Percentiles rank a stretch among this genome's conserved stretches.
These are phyloP conservation scores for Psophocarpus tetragonolobus DNA, from an alignment of 306 rosid species.

Conservation along the genomic window DNA sequence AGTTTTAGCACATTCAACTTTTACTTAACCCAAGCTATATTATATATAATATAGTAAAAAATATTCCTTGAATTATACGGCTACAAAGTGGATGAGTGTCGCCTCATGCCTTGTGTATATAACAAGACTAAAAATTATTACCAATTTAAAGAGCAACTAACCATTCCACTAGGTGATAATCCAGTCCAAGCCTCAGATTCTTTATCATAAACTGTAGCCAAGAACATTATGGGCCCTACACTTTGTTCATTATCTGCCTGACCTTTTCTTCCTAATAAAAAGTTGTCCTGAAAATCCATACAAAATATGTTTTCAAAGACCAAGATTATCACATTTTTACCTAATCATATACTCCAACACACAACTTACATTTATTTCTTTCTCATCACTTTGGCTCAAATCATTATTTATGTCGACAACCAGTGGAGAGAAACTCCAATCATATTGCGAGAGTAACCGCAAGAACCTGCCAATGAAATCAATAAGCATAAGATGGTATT, in stretches of 20 bases:
- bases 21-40: not conserved
- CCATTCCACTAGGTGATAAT: slow-evolving; percentile 66
- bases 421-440: slow-evolving; percentile 81
- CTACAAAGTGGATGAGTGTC: not conserved
- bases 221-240: slow-evolving; percentile 65
- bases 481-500: slow-evolving; percentile 6
- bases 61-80: slow-evolving; percentile 9
- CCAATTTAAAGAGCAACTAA: slow-evolving; percentile 44
- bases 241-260: slow-evolving; percentile 52
- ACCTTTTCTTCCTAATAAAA: slow-evolving; percentile 61
- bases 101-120: not conserved
- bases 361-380: slow-evolving; percentile 76
- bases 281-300: slow-evolving; percentile 64
- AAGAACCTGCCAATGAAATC: slow-evolving; percentile 65
- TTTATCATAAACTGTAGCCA: slow-evolving; percentile 81
- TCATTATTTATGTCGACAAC: slow-evolving; percentile 83
- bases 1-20: not conserved
- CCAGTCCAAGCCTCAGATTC: slow-evolving; percentile 91
- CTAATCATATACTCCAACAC: slow-evolving; percentile 5
- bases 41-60: slow-evolving; percentile 14
- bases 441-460: slow-evolving; percentile 70
- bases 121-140: slow-evolving; percentile 21
- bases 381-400: slow-evolving; percentile 54
- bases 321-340: slow-evolving; percentile 7
- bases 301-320: not conserved